A percentile compares a stretch with the other conserved stretches of the same genome.
These are phyloP conservation scores for Venturia asperata DNA, from an alignment of 2,329 filamentous ascomycete species.

Conservation along the genomic window DNA sequence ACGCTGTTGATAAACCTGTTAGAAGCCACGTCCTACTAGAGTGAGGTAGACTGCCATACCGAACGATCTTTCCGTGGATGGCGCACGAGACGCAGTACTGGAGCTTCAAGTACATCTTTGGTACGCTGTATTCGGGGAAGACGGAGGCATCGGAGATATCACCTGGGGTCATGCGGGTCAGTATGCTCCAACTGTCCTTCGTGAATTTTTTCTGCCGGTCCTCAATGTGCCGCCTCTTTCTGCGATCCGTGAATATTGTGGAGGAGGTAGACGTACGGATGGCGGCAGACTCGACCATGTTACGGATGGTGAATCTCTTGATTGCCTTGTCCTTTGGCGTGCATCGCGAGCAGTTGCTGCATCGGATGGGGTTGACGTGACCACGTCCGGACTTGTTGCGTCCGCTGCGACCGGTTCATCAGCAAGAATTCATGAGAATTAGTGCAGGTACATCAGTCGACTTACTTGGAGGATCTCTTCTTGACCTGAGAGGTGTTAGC, in stretches of 20 bases:
- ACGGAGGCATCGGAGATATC: slow-evolving; percentile 99
- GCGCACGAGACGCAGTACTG: slow-evolving; percentile 99
- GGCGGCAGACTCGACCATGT: slow-evolving; percentile 99
- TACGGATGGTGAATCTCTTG: slow-evolving; percentile 99
- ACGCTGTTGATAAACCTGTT: slow-evolving; percentile 56
- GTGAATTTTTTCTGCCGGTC: neutral
- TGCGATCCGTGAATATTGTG: neutral
- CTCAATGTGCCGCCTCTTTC: neutral
- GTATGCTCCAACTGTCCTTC: neutral
- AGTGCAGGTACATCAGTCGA: slow-evolving; percentile 17
- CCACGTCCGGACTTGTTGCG: slow-evolving; percentile 89
- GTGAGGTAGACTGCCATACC: slow-evolving; percentile 58
- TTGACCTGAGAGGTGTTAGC: slow-evolving; percentile 58
- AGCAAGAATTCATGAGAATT: slow-evolving; percentile 9
- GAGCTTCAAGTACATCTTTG: slow-evolving; percentile 99
- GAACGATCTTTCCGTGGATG: slow-evolving; percentile 99
- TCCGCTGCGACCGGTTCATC: slow-evolving; percentile 56
- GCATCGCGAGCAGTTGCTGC: slow-evolving; percentile 73
- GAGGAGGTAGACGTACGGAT: slow-evolving; percentile 69
- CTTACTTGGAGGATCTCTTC: slow-evolving; percentile 66
- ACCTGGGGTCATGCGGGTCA: slow-evolving; percentile 52
- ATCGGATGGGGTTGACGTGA: slow-evolving; percentile 90
- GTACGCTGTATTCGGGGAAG: slow-evolving; percentile 98
- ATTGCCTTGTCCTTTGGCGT: slow-evolving; percentile 99
- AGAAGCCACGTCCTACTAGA: neutral